These are phyloP conservation scores for Aureobasidium vineae DNA, from an alignment of 2,329 filamentous ascomycete species.

Conservation along the genomic window DNA sequence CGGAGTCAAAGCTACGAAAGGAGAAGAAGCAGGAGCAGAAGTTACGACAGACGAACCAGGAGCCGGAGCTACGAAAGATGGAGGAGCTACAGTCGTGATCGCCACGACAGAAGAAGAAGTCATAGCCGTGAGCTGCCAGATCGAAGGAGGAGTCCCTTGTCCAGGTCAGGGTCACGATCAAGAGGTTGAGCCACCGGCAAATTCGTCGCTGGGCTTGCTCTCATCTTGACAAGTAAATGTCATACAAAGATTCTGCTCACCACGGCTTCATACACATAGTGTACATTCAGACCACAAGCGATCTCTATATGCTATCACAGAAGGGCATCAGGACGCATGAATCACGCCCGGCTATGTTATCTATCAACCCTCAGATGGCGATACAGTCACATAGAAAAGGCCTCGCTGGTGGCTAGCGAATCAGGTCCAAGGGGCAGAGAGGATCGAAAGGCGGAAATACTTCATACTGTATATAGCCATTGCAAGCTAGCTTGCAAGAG, in stretches of 20 bases:
- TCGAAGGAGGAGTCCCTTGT: slow-evolving; percentile 1
- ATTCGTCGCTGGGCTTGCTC: not conserved
- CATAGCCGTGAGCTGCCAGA: slow-evolving; percentile 8
- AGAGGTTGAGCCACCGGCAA: not conserved
- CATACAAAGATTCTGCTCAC: not conserved
- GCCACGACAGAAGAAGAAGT: not conserved
- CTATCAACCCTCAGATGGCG: too few relatives aligned
- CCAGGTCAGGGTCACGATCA: slow-evolving; percentile 8
- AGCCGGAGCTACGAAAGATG: slow-evolving; percentile 12
- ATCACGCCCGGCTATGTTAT: too few relatives aligned
- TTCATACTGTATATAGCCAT: too few relatives aligned
- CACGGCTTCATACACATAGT: not conserved
- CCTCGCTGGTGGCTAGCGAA: too few relatives aligned
- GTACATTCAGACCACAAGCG: not conserved
- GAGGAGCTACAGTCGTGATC: slow-evolving; percentile 3
- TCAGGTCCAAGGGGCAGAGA: too few relatives aligned
- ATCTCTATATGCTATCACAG: not conserved
- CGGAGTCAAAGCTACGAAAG: slow-evolving; percentile 11
- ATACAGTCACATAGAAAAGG: too few relatives aligned
- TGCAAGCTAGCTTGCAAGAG: too few relatives aligned
- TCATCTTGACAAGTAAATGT: not conserved
- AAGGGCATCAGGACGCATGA: too few relatives aligned
- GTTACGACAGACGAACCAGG: slow-evolving; percentile 5
- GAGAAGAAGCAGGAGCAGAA: slow-evolving; percentile 20
- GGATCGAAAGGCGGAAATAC: too few relatives aligned